Conservation (phyloP, 73 alveolate species). For the Paramecium sonneborni region DNA sequence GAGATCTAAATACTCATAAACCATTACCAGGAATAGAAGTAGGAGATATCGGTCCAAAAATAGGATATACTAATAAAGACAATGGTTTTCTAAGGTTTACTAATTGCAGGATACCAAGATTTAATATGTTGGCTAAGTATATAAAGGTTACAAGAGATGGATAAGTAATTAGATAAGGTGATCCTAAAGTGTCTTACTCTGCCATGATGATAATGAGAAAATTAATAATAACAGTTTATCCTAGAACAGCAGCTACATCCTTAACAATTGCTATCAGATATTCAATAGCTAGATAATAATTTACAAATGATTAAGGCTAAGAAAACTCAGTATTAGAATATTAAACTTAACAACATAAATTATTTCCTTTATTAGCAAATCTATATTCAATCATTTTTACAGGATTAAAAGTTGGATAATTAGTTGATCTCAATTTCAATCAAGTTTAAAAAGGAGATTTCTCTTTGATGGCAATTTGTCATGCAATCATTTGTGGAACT, state of each 20-base stretch:
- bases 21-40: constrained; percentile 69
- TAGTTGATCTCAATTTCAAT: background rate
- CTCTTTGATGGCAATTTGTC: background rate
- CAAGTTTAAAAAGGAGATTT: constrained; percentile 12
- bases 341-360: constrained; percentile 58
- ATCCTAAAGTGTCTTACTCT: constrained; percentile 51
- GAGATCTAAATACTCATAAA: constrained; percentile 72
- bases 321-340: constrained; percentile 50
- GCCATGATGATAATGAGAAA: constrained; percentile 53
- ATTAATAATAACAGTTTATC: background rate
- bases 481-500: constrained; percentile 60
- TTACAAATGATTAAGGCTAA: constrained; percentile 32
- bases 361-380: constrained; percentile 54
- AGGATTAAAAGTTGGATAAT: background rate
- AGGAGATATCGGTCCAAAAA: constrained; percentile 65
- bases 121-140: constrained; percentile 24
- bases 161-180: constrained; percentile 36
- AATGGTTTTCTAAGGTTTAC: constrained; percentile 49
- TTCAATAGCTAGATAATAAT: constrained; percentile 22
- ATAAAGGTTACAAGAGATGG: constrained; percentile 34
- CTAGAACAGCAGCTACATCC: background rate
- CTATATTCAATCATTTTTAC: constrained; percentile 1
- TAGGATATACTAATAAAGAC: constrained; percentile 44
- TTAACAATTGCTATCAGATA: constrained; percentile 57
- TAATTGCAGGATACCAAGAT: constrained; percentile 14